Base-by-base conservation (phyloP, 2,329 filamentous ascomycete species). In the Aureobasidium melanogenum region DNA sequence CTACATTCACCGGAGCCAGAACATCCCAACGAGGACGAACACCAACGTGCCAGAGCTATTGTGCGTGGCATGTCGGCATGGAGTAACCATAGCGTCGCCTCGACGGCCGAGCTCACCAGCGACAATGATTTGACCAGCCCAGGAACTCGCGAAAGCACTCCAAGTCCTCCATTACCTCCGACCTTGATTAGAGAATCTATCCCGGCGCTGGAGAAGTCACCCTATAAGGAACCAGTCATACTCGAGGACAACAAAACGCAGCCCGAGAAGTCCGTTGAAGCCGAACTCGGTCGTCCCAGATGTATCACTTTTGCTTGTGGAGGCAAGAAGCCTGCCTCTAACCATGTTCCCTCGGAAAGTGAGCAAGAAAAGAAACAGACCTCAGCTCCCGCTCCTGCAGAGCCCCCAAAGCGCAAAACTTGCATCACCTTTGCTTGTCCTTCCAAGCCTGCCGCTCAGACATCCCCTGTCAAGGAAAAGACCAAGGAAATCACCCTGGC, bases 291-390 rank as follows among this genome's bases (percentile, higher is more conserved):
- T 52, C 88, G 89, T 69, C 96, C 92, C 77, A 85, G 92, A 63
- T 93, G 89, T 74, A 97, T 97, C 67, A 93, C 88, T 63, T 97
- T 97, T 73, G 91, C 91, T 36, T 97, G 93, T 72, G 86, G 83
- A 38, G 86, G 83, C 41, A 89, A 87, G 70, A 32, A 79, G 77
- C 65, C 73, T 76, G 55, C 71, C 74, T 28, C 69, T 73, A 26
- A 66, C 67, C 58, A 68, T 69, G n/a, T 69, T 73, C 64, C 63
- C 19, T 63, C 66, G 14, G 67, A 67, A 34, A 67, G 70, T 41
- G 64, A 72, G 47, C 32, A 38, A 34, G 56, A 59, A 10, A 59
- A 50, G 5, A 72, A 74, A 67, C 67, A 69, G 12, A 60, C 54
- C 6, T 8, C 60, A n/a, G 46, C 41, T 15, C 62, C 64, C 24